Conservation (phyloP, 2,329 filamentous ascomycete genomes). For the Alternaria atra region DNA sequence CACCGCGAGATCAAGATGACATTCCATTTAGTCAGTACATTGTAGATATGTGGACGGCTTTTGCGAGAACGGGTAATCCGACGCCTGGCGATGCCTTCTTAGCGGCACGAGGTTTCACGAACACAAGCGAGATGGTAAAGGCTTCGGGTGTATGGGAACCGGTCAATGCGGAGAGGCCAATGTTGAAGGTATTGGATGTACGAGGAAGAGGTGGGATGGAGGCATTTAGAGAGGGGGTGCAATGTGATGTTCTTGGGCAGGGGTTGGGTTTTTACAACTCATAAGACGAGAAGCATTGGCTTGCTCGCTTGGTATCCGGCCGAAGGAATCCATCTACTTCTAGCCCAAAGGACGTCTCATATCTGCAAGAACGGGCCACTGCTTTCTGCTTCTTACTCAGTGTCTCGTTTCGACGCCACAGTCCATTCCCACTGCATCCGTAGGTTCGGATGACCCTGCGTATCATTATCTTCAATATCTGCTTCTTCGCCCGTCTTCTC, state of each 20-base stretch:
- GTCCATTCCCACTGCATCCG: slow-evolving; percentile 27
- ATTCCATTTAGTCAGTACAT: background rate
- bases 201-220: background rate
- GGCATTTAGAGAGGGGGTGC: background rate
- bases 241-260: background rate
- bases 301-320: too few relatives aligned
- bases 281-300: background rate
- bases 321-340: too few relatives aligned
- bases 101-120: background rate
- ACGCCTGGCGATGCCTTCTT: background rate
- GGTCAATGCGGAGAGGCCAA: background rate
- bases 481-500: slow-evolving; percentile 14
- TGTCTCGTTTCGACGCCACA: slow-evolving; percentile 7
- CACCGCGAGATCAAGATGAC: background rate
- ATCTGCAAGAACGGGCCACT: background rate
- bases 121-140: background rate
- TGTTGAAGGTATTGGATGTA: background rate
- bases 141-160: background rate
- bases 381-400: slow-evolving; percentile 15
- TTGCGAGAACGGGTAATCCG: slow-evolving; percentile 11
- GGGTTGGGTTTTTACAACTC: background rate
- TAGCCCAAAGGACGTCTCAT: background rate
- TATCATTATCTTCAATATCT: slow-evolving; percentile 10
- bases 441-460: slow-evolving; percentile 22
- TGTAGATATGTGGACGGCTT: background rate